Evolutionary conservation across 2,329 filamentous ascomycete genomes (phyloP).

Genomic region (Arthrobotrys pseudoclavata): DNA sequence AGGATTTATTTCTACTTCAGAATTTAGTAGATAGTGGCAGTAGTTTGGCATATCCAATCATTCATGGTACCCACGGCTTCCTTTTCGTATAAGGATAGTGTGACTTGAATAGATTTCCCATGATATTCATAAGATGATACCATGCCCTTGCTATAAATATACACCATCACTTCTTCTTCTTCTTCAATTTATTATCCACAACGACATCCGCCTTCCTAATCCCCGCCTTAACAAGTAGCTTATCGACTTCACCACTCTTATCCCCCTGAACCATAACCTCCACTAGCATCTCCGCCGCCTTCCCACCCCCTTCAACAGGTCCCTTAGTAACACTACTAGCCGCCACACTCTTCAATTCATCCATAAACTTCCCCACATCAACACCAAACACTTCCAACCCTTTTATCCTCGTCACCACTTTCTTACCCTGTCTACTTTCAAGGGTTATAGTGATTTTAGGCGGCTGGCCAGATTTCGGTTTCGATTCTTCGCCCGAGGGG

Average conservation of each 20-base stretch:
- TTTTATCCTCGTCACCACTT: conserved; percentile 75
- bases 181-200: conserved; percentile 78
- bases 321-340: conserved; percentile 77
- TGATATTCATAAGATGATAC: neutral
- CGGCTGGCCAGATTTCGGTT: conserved; percentile 73
- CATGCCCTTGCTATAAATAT: neutral
- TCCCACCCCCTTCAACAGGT: conserved; percentile 73
- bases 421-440: conserved; percentile 76
- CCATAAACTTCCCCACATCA: conserved; percentile 73
- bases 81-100: neutral
- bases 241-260: conserved; percentile 74
- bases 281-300: conserved; percentile 73
- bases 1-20: too few species aligned
- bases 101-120: neutral
- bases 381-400: conserved; percentile 75
- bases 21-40: too few species aligned
- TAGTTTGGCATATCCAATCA: too few species aligned
- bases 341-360: conserved; percentile 77
- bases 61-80: too few species aligned
- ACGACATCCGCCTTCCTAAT: conserved; percentile 75
- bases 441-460: conserved; percentile 74
- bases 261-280: conserved; percentile 78
- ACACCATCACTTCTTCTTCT: conserved; percentile 70
- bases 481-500: conserved; percentile 69
- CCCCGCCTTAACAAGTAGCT: conserved; percentile 73